Base-by-base conservation (phyloP, 2,329 filamentous ascomycete genomes). In the Alternaria sp. region DNA sequence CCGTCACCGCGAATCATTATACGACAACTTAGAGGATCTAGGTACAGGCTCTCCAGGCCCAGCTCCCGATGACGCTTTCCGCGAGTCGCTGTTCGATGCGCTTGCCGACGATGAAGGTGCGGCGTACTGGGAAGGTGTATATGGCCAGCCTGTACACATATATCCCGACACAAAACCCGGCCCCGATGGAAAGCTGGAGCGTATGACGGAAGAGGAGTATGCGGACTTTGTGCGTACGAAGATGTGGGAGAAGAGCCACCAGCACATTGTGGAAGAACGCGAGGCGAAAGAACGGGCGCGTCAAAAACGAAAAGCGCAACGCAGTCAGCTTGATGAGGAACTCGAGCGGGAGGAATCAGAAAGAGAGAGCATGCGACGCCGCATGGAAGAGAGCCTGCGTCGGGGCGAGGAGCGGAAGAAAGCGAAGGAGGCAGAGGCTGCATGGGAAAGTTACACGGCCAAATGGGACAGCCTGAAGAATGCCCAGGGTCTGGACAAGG, bases 91-190 rank as follows among this genome's bases (percentile, higher is more conserved):
- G 6, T 98, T 98, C 82, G 96, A 99, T 79, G 96, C 96, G 30
- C 90, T 99, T 80, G 95, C 94, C 41, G 96, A 99, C 80, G 95
- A 98, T 76, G 96, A 99, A 81, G 96, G 95, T 50, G 96, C 96
- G 2, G 88, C 89, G 8, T 99, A 96, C 82, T 99, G 96, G 96
- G 91, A 97, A 79, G 88, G 89, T 15, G 92, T 99, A n/a, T 99
- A 98, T 80, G 94, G 94, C 1, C 95, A 98, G 78, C 95, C 96
- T 0, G 91, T 98, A 54, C 94, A 97, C 80, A 87, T 89, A 7
- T 97, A 96, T 77, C 78, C 87, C 0, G 84, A 87, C 25, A 84
- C 85, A 0, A 84, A 75, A 87, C 87, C 66, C 79, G 89, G 74
- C 56, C 82, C 68, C 55, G 81, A 71, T 43, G 87, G 87, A 15